Evolutionary conservation across 306 rosid genomes (phyloP), one percentile per base, ranked within the genome.

Genomic region (Alnus glutinosa): DNA sequence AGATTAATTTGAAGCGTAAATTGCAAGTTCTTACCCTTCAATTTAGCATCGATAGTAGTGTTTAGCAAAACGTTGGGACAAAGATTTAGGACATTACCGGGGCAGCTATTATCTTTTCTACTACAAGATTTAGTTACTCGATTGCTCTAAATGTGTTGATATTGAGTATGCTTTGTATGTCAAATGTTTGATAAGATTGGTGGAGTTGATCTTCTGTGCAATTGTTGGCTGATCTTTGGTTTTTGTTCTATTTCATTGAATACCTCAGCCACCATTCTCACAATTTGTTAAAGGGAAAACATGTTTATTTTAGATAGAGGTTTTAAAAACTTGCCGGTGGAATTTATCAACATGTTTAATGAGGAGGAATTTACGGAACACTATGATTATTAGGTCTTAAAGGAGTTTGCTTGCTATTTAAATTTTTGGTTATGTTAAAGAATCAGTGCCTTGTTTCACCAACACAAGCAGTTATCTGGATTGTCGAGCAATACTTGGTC

Each of bases 191-290:
- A 64, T 34, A 7, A 52, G 46, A 47, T 70, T 30, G 39, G 58
- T 32, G 47, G 2, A 78, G 49, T 72, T 76, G 76, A 82, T 61
- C 39, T 78, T 71, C 47, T n/a, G 1, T 70, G 62, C 37, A 78
- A 49, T 77, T 37, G 70, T 80, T 54, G 70, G 73, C 46, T 19
- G 52, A 61, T 23, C 19, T 54, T 54, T 54, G 58, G n/a, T 54
- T 13, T 12, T 14, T 54, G 42, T 66, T 71, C 30, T 50, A 12
- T 72, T 19, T 77, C 74, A 64, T 16, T 64, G 39, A 48, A 23
- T 71, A 58, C 67, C 10, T 18, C 63, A 48, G 34, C 51, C 15
- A 54, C 52, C 51, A 42, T 76, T 42, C 59, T 55, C 74, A 44
- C 69, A 58, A 49, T 70, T 78, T 68, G 64, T 23, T 9, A 0